Evolutionary conservation across 2,329 filamentous ascomycete genomes (phyloP).

Genomic region (Emergomyces orientalis): DNA sequence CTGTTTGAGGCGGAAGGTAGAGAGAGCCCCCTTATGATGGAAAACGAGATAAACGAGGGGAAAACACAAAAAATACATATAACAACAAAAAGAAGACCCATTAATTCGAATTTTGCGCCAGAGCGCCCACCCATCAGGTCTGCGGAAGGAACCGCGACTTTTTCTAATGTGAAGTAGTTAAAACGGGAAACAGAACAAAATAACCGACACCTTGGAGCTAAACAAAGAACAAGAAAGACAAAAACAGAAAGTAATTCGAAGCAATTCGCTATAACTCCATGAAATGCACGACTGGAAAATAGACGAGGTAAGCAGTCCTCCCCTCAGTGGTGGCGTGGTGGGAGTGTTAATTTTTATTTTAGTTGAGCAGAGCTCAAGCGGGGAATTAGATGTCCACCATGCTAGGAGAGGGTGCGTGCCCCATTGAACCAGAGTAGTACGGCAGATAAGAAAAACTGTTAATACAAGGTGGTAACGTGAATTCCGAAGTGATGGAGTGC

Average conservation of each 20-base stretch:
- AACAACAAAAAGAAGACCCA: background rate
- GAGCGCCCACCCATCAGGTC: slow-evolving; percentile 7
- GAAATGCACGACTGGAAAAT: slow-evolving; percentile 35
- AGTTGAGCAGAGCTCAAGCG: background rate
- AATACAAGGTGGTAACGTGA: slow-evolving; percentile 20
- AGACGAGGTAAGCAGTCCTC: slow-evolving; percentile 18
- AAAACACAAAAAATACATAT: no score
- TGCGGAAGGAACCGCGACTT: slow-evolving; percentile 5
- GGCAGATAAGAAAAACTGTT: slow-evolving; percentile 20
- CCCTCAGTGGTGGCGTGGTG: background rate
- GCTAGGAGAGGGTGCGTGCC: background rate
- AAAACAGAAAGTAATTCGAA: slow-evolving; percentile 12
- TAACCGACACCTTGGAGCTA: background rate
- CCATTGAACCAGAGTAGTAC: background rate
- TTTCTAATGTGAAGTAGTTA: slow-evolving; percentile 7
- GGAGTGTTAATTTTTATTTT: background rate
- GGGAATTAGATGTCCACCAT: background rate
- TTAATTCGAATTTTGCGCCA: slow-evolving; percentile 9
- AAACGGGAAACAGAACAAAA: background rate
- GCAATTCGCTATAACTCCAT: slow-evolving; percentile 37
- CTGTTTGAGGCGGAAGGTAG: no score
- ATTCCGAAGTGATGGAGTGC: slow-evolving; percentile 8
- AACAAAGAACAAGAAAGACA: background rate
- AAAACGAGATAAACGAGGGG: no score
- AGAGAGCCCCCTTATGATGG: no score